Evolutionary conservation across 2,329 filamentous ascomycete genomes (phyloP), one percentile per base, ranked within the genome.

Genomic region (Alternaria longipes): DNA sequence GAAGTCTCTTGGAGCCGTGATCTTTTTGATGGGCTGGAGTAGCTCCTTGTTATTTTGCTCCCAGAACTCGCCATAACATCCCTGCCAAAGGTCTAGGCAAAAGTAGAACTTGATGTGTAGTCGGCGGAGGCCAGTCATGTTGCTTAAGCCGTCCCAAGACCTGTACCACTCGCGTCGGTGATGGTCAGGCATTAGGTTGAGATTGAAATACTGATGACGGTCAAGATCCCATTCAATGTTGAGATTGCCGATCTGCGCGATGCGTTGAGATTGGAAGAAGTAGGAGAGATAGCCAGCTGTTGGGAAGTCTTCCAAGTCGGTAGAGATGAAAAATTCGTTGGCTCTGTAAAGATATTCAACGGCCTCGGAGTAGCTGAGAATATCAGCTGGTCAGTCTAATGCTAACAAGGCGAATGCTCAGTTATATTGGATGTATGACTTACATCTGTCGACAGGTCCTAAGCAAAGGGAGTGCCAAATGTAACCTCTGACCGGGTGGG

Each of bases 391-490:
- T 64, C 49, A 69, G 49, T 30, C 8, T 22, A 38, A 16, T 40
- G 12, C 32, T 30, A 11, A 32, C 5, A 36, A 20, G 16, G 12
- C 3, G 5, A 20, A 8, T 47, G 24, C 34, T 16, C 41, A 2
- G 12, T 22, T 40, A 14, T 9, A 16, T 7, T 7, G 40, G 14
- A 18, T 50, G 14, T 16, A 20, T 14, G 8, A 59, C 69, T 68
- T 54, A 72, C 68, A 72, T 64, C n/a, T 60, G 59, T 20, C 67
- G 64, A 54, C 67, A 72, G 3, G 70, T 69, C 20, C 59, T 63
- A 49, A 72, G 28, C 26, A 71, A 36, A 7, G 59, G 54, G 16
- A 65, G 51, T 26, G 46, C 56, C 18, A 70, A 44, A 1, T 45
- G 42, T 4, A 70, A 34, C 24, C 32, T 57, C 7, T 59, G 9